These are phyloP conservation scores for Taphrina populina DNA, from an alignment of 1,139 yeast species.

Conservation along the genomic window DNA sequence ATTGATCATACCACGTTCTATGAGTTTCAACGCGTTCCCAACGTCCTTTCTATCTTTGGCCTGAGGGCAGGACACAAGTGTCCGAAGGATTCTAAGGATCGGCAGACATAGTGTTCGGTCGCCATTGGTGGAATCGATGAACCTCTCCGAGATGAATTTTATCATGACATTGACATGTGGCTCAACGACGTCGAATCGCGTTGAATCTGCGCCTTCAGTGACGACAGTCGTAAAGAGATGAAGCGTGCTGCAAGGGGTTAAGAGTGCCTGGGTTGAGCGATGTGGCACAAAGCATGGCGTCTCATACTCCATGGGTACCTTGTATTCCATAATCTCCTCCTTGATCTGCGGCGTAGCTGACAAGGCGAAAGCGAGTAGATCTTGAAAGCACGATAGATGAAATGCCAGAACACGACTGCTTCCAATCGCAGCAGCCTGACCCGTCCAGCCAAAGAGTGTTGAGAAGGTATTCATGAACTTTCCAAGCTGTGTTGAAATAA, in stretches of 20 bases:
- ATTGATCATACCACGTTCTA: conserved; percentile 8
- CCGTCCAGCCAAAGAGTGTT: conserved; percentile 18
- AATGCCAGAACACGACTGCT: background rate
- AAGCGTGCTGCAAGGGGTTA: background rate
- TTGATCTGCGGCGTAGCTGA: background rate
- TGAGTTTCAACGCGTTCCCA: background rate
- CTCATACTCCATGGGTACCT: background rate
- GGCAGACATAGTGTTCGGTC: conserved; percentile 7
- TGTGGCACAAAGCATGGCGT: conserved; percentile 1
- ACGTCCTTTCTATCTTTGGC: background rate
- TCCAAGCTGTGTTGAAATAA: conserved; percentile 1
- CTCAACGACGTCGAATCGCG: background rate
- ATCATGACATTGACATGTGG: background rate
- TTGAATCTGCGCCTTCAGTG: background rate
- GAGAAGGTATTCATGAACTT: conserved; percentile 6
- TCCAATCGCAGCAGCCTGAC: background rate
- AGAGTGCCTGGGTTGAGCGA: background rate
- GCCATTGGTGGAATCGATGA: conserved; percentile 5
- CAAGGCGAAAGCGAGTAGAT: background rate
- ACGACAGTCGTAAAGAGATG: background rate
- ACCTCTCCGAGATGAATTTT: conserved; percentile 11
- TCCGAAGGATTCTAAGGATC: conserved; percentile 4
- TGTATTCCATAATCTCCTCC: background rate
- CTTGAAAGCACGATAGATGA: conserved; percentile 8
- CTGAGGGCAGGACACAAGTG: background rate